Base-by-base conservation (phyloP, 1,139 yeast genomes). In the Insectozyma bohioensis region DNA sequence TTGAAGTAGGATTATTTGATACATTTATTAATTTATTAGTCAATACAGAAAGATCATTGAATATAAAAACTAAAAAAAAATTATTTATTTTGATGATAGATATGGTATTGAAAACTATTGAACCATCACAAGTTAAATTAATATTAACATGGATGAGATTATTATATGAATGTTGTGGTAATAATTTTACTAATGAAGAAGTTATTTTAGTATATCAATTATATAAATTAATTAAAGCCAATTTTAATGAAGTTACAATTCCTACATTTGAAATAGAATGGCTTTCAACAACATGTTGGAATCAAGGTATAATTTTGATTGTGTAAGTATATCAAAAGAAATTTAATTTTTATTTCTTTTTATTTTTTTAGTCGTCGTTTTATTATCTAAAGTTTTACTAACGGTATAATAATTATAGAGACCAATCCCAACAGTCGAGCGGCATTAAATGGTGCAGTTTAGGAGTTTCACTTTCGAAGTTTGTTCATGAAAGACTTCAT, bases 221-320 rank as follows among this genome's bases (percentile, higher is more conserved):
- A 11, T 36, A 39, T 17, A 22, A 26, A 28, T 20, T 23, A 11
- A 34, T 34, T 12, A 34, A 30, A 24, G 23, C 26, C 18, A 35
- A 26, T 29, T 12, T 22, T 11, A 21, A 22, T 7, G 26, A 31
- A 21, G 31, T 27, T 16, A 31, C 24, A 2, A 28, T 39, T 11
- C 47, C 41, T n/a, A 30, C 39, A 6, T 42, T 37, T 31, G 56
- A 49, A 29, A 31, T 49, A 14, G 52, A 51, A 28, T 52, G 55
- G 55, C 21, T 52, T 9, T 40, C 51, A 2, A 42, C 50, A n/a
- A 37, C 40, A 6, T 35, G 42, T n/a, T 52, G 56, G 55, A 52
- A 52, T 23, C 34, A 31, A 23, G 51, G 54, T 6, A 45, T 50
- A 3, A 35, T 39, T 3, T 13, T 28, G 3, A 30, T 48, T 28